Evolutionary conservation across 2,329 filamentous ascomycete species (phyloP).

Genomic region (Pseudocercospora musae): DNA sequence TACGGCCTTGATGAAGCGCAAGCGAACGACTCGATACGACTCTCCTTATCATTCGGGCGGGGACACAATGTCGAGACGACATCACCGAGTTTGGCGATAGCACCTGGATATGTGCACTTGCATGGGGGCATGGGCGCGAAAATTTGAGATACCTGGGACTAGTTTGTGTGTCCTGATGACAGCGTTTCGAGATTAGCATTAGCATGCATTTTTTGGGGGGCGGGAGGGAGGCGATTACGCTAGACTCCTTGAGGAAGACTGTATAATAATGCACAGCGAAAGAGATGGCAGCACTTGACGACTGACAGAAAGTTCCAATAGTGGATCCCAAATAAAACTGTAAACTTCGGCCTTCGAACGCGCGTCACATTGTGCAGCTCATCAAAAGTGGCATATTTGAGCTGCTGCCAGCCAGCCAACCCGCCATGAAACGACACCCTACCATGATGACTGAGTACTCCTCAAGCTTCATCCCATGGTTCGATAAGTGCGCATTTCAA

Average conservation of each 20-base stretch:
- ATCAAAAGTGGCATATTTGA: neutral
- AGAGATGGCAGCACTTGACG: neutral
- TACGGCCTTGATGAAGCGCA: slow-evolving; percentile 10
- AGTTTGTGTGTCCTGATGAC: neutral
- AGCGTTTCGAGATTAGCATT: neutral
- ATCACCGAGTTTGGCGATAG: neutral
- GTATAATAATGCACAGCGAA: neutral
- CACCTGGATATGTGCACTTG: neutral
- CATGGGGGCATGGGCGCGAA: neutral
- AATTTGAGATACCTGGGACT: neutral
- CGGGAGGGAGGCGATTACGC: neutral
- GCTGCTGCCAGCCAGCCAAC: neutral
- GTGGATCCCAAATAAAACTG: slow-evolving; percentile 4
- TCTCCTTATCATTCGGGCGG: slow-evolving; percentile 2
- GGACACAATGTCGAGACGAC: neutral
- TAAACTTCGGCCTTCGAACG: slow-evolving; percentile 1
- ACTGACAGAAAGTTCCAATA: neutral
- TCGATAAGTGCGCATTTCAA: neutral
- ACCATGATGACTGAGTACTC: neutral
- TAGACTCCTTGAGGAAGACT: neutral
- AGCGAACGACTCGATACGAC: slow-evolving; percentile 12
- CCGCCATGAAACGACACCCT: neutral
- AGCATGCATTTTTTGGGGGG: neutral
- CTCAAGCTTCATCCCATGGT: neutral
- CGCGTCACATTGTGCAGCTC: neutral